phyloP scores from a whole-genome alignment of 352 stramenopile genomes.

The Pythium aquatile region DNA sequence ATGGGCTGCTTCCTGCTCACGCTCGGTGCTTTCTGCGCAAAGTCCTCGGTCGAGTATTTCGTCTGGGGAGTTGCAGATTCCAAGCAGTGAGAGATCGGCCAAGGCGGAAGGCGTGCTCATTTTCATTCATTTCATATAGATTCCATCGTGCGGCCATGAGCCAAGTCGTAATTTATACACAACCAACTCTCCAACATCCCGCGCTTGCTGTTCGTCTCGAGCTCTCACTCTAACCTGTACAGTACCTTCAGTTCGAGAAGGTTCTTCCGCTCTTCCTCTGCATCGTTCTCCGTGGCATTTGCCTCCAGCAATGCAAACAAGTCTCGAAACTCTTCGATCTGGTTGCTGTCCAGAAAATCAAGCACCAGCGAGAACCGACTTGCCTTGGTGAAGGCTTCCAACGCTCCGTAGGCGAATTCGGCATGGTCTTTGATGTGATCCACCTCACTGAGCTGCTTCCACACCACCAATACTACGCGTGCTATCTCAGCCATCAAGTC shows the following conservation, averaged over 20 bases:
- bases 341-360: constrained; percentile 71
- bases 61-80: constrained; percentile 41
- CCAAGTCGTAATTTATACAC: constrained; percentile 20
- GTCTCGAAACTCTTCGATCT: constrained; percentile 44
- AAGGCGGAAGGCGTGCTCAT: neutral
- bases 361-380: constrained; percentile 58
- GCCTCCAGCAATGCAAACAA: constrained; percentile 31
- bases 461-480: constrained; percentile 33
- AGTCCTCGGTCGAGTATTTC: constrained; percentile 87
- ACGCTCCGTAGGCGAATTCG: constrained; percentile 36
- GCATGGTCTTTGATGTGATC: constrained; percentile 18
- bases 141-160: neutral
- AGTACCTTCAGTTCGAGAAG: neutral
- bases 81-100: constrained; percentile 23
- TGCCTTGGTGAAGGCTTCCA: constrained; percentile 47
- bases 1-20: constrained; percentile 84
- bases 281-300: neutral
- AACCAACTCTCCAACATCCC: neutral
- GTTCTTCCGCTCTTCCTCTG: neutral
- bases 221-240: constrained; percentile 12
- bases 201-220: too few species aligned
- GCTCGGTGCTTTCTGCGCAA: constrained; percentile 76
- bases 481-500: constrained; percentile 74
- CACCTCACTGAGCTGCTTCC: neutral
- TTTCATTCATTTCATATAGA: constrained; percentile 21